A percentile compares a stretch with the other conserved stretches of the same genome.
phyloP scores from a whole-genome alignment of 2,329 filamentous ascomycete species.

The Leptodontidium sp. region DNA sequence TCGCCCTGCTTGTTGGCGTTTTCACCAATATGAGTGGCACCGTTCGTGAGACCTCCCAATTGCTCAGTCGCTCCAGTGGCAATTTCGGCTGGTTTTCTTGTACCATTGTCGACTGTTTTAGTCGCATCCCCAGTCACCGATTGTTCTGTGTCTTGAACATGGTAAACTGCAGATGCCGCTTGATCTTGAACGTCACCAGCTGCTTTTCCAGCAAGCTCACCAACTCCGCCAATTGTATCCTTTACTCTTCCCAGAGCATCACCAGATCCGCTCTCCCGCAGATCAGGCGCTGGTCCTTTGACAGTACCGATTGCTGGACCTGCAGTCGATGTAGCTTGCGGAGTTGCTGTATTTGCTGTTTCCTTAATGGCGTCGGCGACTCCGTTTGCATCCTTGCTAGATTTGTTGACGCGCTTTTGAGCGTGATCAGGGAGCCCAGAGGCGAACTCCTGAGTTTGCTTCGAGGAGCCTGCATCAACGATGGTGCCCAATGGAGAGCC shows the following conservation, averaged over 20 bases:
- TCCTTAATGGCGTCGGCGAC: conserved; percentile 17
- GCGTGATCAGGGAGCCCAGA: conserved; percentile 7
- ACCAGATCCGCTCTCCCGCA: conserved; percentile 15
- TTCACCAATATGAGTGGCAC: conserved; percentile 11
- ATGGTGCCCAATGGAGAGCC: conserved; percentile 24
- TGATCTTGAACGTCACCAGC: conserved; percentile 15
- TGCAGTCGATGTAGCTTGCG: conserved; percentile 23
- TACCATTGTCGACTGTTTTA: background rate
- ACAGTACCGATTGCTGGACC: conserved; percentile 12
- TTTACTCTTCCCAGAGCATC: conserved; percentile 20
- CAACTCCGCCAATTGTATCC: no score
- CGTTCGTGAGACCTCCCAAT: conserved; percentile 12
- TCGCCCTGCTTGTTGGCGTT: background rate
- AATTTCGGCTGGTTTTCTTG: conserved; percentile 17
- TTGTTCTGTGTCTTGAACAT: conserved; percentile 12
- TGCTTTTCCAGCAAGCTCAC: conserved; percentile 23
- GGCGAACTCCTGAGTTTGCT: conserved; percentile 16
- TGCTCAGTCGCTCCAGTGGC: conserved; percentile 21
- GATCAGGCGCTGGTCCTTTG: conserved; percentile 8
- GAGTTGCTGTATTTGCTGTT: conserved; percentile 5
- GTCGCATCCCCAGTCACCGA: conserved; percentile 16
- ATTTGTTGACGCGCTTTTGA: conserved; percentile 3
- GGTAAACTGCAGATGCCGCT: conserved; percentile 12
- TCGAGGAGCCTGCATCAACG: background rate
- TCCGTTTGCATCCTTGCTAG: conserved; percentile 12